A percentile compares a stretch with the other conserved stretches of the same genome.
These are phyloP conservation scores for Ophiostoma novo-ulmi DNA, from an alignment of 2,329 filamentous ascomycete species.

Conservation along the genomic window DNA sequence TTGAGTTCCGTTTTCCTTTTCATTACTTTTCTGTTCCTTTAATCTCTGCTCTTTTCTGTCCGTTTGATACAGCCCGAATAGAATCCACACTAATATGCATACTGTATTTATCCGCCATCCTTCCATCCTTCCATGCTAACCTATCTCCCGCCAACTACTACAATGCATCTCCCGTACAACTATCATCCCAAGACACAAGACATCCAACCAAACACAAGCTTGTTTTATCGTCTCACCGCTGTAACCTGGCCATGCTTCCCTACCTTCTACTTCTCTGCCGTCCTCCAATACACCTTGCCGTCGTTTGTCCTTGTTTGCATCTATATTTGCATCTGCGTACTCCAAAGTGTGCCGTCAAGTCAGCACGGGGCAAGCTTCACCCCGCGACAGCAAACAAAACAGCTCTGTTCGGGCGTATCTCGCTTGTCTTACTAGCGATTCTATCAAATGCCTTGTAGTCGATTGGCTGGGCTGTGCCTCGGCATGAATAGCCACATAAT, in stretches of 20 bases:
- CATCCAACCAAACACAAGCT: background rate
- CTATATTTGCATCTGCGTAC: background rate
- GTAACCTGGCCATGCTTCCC: background rate
- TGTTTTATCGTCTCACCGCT: background rate
- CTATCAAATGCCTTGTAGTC: background rate
- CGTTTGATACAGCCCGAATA: background rate
- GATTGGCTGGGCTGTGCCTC: background rate
- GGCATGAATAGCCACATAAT: background rate
- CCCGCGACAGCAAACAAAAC: background rate
- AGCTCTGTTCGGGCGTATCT: background rate
- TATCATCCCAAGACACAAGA: background rate
- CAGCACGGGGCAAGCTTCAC: slow-evolving; percentile 1
- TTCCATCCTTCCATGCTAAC: background rate
- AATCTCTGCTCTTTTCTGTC: background rate
- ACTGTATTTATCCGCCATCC: background rate
- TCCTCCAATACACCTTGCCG: background rate
- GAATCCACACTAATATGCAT: too few relatives aligned
- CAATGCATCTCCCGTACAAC: background rate
- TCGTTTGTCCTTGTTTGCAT: background rate
- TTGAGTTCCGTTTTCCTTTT: background rate
- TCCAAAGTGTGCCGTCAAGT: background rate
- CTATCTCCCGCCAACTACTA: background rate
- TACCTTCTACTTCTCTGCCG: too few relatives aligned
- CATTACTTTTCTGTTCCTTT: background rate
- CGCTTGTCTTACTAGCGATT: background rate